Evolutionary conservation across 73 alveolate species (phyloP).

Genomic region (Durusdinium trenchii): DNA sequence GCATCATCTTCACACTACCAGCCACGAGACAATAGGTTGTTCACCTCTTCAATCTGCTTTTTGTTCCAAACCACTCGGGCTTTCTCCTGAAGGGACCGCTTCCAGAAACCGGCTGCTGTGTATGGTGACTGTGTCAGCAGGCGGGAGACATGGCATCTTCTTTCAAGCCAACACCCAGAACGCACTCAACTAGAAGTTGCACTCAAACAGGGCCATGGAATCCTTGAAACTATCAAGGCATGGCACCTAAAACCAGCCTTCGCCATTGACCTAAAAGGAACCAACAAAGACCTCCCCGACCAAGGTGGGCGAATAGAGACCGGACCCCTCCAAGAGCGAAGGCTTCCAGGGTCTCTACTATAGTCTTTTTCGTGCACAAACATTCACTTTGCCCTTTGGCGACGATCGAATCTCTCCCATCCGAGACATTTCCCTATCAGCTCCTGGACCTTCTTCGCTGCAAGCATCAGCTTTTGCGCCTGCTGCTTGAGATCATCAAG

Average conservation of each 20-base stretch:
- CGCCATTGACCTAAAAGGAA: too few species aligned
- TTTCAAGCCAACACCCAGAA: too few species aligned
- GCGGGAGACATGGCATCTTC: too few species aligned
- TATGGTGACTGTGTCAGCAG: too few species aligned
- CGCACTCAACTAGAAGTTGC: too few species aligned
- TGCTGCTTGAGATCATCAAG: neutral
- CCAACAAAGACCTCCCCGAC: neutral
- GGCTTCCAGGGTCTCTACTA: neutral
- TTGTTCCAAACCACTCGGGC: neutral
- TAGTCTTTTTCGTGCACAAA: neutral
- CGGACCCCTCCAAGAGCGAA: neutral
- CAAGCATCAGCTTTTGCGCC: slow-evolving; percentile 4
- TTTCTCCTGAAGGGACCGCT: neutral
- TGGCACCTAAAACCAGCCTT: too few species aligned
- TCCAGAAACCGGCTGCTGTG: too few species aligned
- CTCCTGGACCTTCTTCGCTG: slow-evolving; percentile 47
- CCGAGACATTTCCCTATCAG: too few species aligned
- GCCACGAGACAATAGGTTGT: neutral
- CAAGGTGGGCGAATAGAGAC: neutral
- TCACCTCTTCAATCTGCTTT: slow-evolving; percentile 13
- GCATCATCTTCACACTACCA: neutral
- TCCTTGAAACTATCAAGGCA: too few species aligned
- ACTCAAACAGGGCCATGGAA: too few species aligned
- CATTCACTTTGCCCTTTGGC: neutral
- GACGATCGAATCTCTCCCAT: too few species aligned